Percentiles rank a stretch among this genome's conserved stretches.
phyloP scores from a whole-genome alignment of 1,139 yeast genomes.

The Komagataea norvegica region DNA sequence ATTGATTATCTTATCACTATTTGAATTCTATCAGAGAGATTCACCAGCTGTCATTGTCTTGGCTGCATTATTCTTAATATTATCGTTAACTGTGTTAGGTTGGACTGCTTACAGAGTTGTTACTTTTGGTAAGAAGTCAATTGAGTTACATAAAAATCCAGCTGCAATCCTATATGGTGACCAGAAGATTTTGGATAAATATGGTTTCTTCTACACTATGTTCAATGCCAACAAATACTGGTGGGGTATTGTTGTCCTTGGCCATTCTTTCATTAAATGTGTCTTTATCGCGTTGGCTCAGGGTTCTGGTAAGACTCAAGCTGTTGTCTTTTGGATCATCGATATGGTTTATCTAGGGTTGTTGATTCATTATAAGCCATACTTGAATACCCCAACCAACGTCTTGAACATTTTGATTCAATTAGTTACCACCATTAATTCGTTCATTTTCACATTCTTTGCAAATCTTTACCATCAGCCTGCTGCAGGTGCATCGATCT shows the following conservation, averaged over 20 bases:
- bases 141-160: constrained; percentile 55
- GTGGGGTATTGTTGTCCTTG: constrained; percentile 61
- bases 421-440: constrained; percentile 60
- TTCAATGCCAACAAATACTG: constrained; percentile 68
- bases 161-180: constrained; percentile 78
- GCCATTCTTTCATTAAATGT: constrained; percentile 53
- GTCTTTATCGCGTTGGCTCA: constrained; percentile 67
- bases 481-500: constrained; percentile 60
- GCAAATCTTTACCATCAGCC: constrained; percentile 69
- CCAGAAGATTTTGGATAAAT: constrained; percentile 55
- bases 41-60: constrained; percentile 73
- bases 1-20: constrained; percentile 58
- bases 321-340: constrained; percentile 56
- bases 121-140: constrained; percentile 51
- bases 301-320: constrained; percentile 64
- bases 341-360: constrained; percentile 60
- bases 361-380: constrained; percentile 57
- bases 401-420: constrained; percentile 59
- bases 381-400: constrained; percentile 69
- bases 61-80: constrained; percentile 57
- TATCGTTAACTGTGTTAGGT: constrained; percentile 49
- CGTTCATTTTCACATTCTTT: constrained; percentile 69
- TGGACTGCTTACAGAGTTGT: constrained; percentile 60
- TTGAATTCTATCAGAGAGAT: constrained; percentile 69
- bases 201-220: constrained; percentile 81